Conservation (phyloP, 2,329 filamentous ascomycete species). For the Fusarium pseudocircinatum region DNA sequence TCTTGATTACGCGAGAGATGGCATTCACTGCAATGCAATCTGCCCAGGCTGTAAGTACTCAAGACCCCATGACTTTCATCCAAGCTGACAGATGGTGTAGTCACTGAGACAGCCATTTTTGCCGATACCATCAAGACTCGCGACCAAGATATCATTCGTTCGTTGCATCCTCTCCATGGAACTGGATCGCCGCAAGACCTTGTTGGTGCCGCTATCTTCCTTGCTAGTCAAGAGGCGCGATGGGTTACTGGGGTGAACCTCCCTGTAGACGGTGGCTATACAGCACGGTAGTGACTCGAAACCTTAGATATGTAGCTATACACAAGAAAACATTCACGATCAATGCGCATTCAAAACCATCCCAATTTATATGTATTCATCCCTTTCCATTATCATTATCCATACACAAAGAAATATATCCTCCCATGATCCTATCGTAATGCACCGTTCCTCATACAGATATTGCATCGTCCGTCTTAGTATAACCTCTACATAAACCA, state of each 20-base stretch:
- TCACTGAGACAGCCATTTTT: conserved; percentile 43
- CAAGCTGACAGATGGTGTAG: conserved; percentile 1
- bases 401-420: background rate
- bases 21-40: conserved; percentile 63
- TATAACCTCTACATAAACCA: conserved; percentile 23
- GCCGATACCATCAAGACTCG: conserved; percentile 33
- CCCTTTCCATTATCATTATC: background rate
- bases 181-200: conserved; percentile 42
- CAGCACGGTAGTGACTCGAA: conserved; percentile 38
- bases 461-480: conserved; percentile 32
- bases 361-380: conserved; percentile 16
- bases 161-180: conserved; percentile 43
- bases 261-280: conserved; percentile 54
- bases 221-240: conserved; percentile 50
- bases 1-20: conserved; percentile 57
- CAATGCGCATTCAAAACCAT: rapidly evolving
- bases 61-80: rapidly evolving
- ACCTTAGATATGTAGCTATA: background rate
- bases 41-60: conserved; percentile 57
- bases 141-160: conserved; percentile 21
- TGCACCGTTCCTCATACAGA: conserved; percentile 24
- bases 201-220: conserved; percentile 50
- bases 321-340: background rate
- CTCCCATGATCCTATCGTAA: background rate
- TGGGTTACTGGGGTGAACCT: conserved; percentile 54